phyloP scores from a whole-genome alignment of 352 stramenopile genomes.

The Phytophthora palmivora region DNA sequence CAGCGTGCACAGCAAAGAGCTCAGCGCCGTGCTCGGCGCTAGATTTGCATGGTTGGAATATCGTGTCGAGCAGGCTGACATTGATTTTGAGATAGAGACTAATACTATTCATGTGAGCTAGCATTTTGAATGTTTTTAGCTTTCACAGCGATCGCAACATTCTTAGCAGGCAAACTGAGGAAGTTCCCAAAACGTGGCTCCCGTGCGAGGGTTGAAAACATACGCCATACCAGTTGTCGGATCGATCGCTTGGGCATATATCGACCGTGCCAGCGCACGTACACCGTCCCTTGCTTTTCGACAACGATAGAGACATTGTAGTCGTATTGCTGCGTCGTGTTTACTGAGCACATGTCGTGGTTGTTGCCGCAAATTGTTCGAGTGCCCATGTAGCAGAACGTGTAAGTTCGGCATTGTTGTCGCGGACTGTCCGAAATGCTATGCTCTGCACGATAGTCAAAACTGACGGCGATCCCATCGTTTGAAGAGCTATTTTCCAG shows the following conservation, averaged over 20 bases:
- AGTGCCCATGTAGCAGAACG: conserved; percentile 41
- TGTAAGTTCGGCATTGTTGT: conserved; percentile 34
- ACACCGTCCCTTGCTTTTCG: conserved; percentile 54
- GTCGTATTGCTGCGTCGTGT: conserved; percentile 45
- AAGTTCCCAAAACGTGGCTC: conserved; percentile 57
- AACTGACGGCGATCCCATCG: conserved; percentile 30
- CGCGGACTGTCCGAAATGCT: conserved; percentile 8
- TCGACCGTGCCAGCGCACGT: conserved; percentile 38
- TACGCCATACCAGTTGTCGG: conserved; percentile 53
- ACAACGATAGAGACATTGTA: conserved; percentile 67
- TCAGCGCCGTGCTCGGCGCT: conserved; percentile 46
- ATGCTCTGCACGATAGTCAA: conserved; percentile 29
- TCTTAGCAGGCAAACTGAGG: conserved; percentile 49
- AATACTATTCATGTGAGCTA: conserved; percentile 36
- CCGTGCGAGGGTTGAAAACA: conserved; percentile 66
- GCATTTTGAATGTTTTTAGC: background rate
- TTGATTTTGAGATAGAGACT: conserved; percentile 34
- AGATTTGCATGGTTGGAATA: conserved; percentile 16
- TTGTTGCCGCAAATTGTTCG: conserved; percentile 23
- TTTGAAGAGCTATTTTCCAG: conserved; percentile 41
- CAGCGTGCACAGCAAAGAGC: conserved; percentile 64
- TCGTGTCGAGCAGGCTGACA: conserved; percentile 2
- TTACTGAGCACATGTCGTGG: conserved; percentile 22
- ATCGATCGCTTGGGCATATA: conserved; percentile 60
- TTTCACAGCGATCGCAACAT: conserved; percentile 2